Percentiles rank a stretch among this genome's conserved stretches.
These are phyloP conservation scores for Pyrus pyrifolia DNA, from an alignment of 306 rosid species.

Conservation along the genomic window DNA sequence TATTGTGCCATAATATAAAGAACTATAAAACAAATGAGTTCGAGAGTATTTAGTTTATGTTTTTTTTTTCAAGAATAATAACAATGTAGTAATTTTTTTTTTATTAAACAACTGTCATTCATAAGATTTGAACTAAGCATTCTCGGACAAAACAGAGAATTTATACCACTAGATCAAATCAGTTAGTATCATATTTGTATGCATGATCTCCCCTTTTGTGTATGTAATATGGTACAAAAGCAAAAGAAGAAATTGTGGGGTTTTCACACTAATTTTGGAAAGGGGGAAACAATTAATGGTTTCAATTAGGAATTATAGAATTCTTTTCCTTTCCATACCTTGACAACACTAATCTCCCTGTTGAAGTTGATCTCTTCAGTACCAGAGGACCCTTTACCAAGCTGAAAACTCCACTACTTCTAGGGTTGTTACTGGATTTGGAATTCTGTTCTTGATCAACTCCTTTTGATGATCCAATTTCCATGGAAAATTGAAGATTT, in stretches of 20 bases:
- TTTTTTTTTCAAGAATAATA: background rate
- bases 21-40: background rate
- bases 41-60: background rate
- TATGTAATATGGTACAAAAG: background rate
- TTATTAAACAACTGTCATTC: background rate
- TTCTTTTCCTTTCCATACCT: constrained; percentile 29
- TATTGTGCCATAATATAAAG: background rate
- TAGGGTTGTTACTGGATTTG: background rate
- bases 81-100: background rate
- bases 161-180: background rate
- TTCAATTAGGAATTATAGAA: constrained; percentile 27
- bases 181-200: background rate
- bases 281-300: background rate
- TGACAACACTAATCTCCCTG: constrained; percentile 31
- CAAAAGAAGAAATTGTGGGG: background rate
- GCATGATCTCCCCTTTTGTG: background rate
- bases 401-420: constrained; percentile 19
- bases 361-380: constrained; percentile 38
- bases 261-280: background rate
- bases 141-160: background rate
- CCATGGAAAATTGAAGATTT: constrained; percentile 6
- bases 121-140: background rate
- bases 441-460: constrained; percentile 11
- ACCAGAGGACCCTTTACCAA: constrained; percentile 16
- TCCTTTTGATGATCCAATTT: constrained; percentile 33